Evolutionary conservation across 2,329 filamentous ascomycete genomes (phyloP).

Genomic region (Sporothrix luriei): DNA sequence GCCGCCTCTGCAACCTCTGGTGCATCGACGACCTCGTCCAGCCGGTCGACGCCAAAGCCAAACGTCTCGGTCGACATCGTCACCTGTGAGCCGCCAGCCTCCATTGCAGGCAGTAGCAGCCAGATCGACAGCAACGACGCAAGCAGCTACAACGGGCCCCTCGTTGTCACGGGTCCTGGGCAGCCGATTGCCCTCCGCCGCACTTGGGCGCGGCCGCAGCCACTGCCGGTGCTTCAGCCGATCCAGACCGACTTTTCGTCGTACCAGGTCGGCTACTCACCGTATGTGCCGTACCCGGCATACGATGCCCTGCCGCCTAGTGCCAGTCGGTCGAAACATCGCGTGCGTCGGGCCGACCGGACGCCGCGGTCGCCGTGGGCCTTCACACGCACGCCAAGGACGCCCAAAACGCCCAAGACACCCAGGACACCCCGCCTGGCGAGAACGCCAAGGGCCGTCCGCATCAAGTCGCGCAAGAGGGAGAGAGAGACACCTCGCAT

Average conservation of each 20-base stretch:
- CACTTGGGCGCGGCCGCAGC: slow-evolving; percentile 2
- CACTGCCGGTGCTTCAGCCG: slow-evolving; percentile 4
- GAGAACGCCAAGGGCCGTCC: slow-evolving; percentile 12
- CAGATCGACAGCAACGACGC: neutral
- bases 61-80: neutral
- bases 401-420: slow-evolving; percentile 6
- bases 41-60: neutral
- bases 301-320: neutral
- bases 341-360: neutral
- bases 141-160: neutral
- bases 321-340: neutral
- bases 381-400: neutral
- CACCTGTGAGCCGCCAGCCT: neutral
- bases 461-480: neutral
- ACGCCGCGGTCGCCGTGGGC: slow-evolving; percentile 12
- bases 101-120: neutral
- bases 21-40: neutral
- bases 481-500: neutral
- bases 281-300: slow-evolving; percentile 9
- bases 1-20: neutral
- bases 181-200: slow-evolving; percentile 20
- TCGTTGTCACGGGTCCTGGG: neutral
- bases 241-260: slow-evolving; percentile 17
- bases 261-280: neutral
- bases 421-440: slow-evolving; percentile 1